Percentiles rank a stretch among this genome's conserved stretches.
These are phyloP conservation scores for Syncephalastrum racemosum DNA, from an alignment of 371 early-diverging fungal species.

Conservation along the genomic window DNA sequence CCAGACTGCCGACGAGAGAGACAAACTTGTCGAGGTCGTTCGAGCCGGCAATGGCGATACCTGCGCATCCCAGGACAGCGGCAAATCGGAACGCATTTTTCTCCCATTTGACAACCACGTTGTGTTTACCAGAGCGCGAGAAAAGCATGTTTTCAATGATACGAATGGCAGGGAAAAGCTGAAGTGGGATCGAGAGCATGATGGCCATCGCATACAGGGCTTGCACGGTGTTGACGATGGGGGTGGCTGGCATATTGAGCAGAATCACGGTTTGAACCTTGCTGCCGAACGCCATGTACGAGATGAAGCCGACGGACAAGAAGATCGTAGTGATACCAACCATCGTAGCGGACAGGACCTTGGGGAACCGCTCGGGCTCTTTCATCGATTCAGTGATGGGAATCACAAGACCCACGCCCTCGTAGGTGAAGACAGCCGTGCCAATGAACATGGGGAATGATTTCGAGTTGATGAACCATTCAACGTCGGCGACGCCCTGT, in stretches of 20 bases:
- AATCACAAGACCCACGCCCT: conserved; percentile 83
- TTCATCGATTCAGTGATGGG: conserved; percentile 77
- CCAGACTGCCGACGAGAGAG: conserved; percentile 70
- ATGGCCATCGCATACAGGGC: conserved; percentile 84
- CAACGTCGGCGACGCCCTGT: conserved; percentile 61
- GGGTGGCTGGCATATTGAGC: conserved; percentile 71
- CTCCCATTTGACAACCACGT: conserved; percentile 79
- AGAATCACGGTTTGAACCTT: conserved; percentile 79
- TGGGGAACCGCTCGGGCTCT: conserved; percentile 76
- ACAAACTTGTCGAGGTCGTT: conserved; percentile 83
- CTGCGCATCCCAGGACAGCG: conserved; percentile 59
- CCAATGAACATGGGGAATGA: conserved; percentile 84
- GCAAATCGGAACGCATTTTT: conserved; percentile 76
- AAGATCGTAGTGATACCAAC: conserved; percentile 70
- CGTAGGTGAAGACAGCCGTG: conserved; percentile 87
- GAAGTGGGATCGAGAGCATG: conserved; percentile 80
- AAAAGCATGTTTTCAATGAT: conserved; percentile 79
- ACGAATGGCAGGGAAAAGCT: conserved; percentile 85
- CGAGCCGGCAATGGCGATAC: conserved; percentile 73
- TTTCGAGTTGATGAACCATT: conserved; percentile 64
- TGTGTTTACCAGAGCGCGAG: conserved; percentile 60
- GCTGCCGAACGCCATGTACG: conserved; percentile 80
- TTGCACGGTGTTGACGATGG: conserved; percentile 64
- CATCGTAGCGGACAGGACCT: conserved; percentile 70
- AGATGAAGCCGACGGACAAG: conserved; percentile 70